Base-by-base conservation (phyloP, 2,329 filamentous ascomycete species). In the Curvularia verruculosa region DNA sequence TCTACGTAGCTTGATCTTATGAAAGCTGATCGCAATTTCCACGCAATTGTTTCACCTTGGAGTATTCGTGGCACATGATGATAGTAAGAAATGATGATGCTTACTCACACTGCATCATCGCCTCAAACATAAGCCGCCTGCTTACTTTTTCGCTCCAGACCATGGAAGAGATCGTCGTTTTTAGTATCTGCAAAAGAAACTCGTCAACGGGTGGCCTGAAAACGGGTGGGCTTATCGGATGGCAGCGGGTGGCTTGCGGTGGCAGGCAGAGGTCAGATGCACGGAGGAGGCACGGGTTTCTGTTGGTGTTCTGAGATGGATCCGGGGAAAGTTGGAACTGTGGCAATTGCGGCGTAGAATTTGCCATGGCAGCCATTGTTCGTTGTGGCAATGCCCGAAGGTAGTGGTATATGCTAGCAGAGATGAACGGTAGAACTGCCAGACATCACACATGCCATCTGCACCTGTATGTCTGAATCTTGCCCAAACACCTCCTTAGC, bases 181-280 rank as follows among this genome's bases (percentile, higher is more conserved):
- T 26, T n/a, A 5, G 23, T 43, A 3, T 43, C 40, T 43, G 23
- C 2, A n/a, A 43, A 6, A 43, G 3, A 23, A 26, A 43, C 21
- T 26, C 40, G 23, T 43, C 40, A 43, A 43, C 23, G 23, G 40
- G 23, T n/a, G 23, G 40, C 40, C 40, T 43, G 23, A 43, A 13
- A 43, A 21, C 21, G 21, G 40, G 10, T 15, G 21, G 23, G 40
- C 40, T n/a, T 43, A 31, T 4, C 48, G 9, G 21, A 52, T 13
- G 9, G 5, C 28, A 53, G 43, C 54, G 49, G 43, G 43, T 53
- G 49, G 49, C 43, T 43, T 52, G 23, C 40, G 10, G 12, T 10
- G 31, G 34, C 34, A 31, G 26, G 45, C 13, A 52, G 36, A 39
- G 26, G 23, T n/a, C 48, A 23, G 12, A 45, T 26, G 18, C 21